Conservation (phyloP, 164 flowering plant genomes). For the Tinospora cordifolia region DNA sequence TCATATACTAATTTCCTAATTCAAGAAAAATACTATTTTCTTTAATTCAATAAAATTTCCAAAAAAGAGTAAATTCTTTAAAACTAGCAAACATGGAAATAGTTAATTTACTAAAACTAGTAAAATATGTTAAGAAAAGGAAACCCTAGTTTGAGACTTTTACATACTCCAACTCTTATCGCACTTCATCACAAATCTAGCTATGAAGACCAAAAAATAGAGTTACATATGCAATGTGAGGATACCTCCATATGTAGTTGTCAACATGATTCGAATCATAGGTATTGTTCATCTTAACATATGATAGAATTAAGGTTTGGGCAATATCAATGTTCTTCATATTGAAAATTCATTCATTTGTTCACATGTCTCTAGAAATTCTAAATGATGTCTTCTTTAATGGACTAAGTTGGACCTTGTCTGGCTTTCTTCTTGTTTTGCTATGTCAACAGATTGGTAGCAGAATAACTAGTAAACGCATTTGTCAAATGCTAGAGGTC, state of each 20-base stretch:
- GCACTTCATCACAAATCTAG: too few relatives aligned
- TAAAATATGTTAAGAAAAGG: too few relatives aligned
- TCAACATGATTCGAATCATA: background rate
- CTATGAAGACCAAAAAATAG: too few relatives aligned
- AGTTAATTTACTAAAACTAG: too few relatives aligned
- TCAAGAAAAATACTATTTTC: too few relatives aligned
- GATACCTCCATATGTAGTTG: background rate
- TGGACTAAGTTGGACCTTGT: background rate
- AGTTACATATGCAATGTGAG: too few relatives aligned
- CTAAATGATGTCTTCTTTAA: background rate
- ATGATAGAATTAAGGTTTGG: background rate
- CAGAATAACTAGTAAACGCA: slow-evolving; percentile 85
- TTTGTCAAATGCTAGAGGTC: slow-evolving; percentile 58
- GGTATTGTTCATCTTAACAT: background rate
- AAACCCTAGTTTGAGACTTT: too few relatives aligned
- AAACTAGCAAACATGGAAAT: too few relatives aligned
- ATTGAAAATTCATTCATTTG: background rate
- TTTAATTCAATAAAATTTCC: too few relatives aligned
- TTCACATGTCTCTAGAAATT: background rate
- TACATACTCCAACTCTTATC: too few relatives aligned
- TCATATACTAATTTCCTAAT: too few relatives aligned
- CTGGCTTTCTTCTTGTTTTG: slow-evolving; percentile 12
- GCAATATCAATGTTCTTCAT: background rate
- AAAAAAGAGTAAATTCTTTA: too few relatives aligned
- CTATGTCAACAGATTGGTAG: slow-evolving; percentile 67